Evolutionary conservation across 1,284 basidiomycete genomes (phyloP).

Genomic region (Spongiforma sp.): DNA sequence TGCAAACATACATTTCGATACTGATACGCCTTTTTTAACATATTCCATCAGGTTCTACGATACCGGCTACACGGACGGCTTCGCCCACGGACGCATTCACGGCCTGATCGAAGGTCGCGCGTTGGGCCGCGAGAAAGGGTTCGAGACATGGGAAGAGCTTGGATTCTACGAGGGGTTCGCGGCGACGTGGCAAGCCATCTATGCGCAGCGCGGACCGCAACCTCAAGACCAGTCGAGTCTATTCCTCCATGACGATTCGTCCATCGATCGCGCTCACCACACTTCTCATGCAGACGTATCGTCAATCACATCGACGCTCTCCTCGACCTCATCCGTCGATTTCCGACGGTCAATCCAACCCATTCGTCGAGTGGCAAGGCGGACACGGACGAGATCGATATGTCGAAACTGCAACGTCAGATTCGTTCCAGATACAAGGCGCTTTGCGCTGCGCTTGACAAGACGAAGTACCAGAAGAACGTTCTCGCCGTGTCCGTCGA

Average conservation of each 20-base stretch:
- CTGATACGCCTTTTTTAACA: background rate
- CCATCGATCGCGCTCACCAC: background rate
- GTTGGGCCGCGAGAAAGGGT: constrained; percentile 90
- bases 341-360: constrained; percentile 80
- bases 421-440: constrained; percentile 90
- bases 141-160: constrained; percentile 96
- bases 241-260: too few relatives aligned
- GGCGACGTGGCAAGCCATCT: constrained; percentile 65
- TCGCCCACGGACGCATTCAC: constrained; percentile 86
- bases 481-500: constrained; percentile 77
- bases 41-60: constrained; percentile 58
- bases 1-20: too few relatives aligned
- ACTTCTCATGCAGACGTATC: constrained; percentile 52
- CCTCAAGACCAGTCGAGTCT: constrained; percentile 51
- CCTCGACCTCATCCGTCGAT: constrained; percentile 73
- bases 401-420: constrained; percentile 76
- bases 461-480: too few relatives aligned
- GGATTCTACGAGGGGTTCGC: constrained; percentile 93
- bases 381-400: constrained; percentile 58
- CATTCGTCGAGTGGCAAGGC: constrained; percentile 4
- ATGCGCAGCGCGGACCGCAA: constrained; percentile 41
- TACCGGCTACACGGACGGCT: constrained; percentile 78
- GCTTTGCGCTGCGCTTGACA: too few relatives aligned
- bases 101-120: constrained; percentile 93
- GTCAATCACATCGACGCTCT: constrained; percentile 70